Percentiles rank a stretch among this genome's conserved stretches.
phyloP scores from a whole-genome alignment of 2,329 filamentous ascomycete genomes.

The Trichoderma harzianum region DNA sequence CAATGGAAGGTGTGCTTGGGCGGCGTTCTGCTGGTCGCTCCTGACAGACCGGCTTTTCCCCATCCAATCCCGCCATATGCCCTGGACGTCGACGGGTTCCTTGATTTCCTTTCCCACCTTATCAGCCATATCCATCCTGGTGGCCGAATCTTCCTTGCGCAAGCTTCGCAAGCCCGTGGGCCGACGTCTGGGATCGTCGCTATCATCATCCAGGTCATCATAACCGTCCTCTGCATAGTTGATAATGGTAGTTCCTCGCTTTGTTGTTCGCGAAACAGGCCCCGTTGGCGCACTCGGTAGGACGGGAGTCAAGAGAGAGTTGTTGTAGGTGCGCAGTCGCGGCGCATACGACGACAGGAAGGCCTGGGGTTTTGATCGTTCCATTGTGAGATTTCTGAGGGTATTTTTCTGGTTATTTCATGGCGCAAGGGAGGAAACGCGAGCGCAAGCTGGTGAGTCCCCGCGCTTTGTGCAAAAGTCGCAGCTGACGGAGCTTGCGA shows the following conservation, averaged over 20 bases:
- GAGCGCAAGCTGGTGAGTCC: constrained; percentile 12
- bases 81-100: constrained; percentile 77
- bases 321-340: constrained; percentile 83
- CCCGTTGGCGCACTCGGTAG: constrained; percentile 66
- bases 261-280: constrained; percentile 78
- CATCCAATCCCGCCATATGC: constrained; percentile 96
- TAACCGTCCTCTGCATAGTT: constrained; percentile 98
- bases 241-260: constrained; percentile 92
- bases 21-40: constrained; percentile 58
- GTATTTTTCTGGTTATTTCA: constrained; percentile 29
- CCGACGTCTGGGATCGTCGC: constrained; percentile 71
- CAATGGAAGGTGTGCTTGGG: constrained; percentile 73
- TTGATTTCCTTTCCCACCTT: constrained; percentile 80
- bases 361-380: constrained; percentile 66
- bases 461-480: constrained; percentile 5
- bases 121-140: constrained; percentile 62
- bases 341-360: constrained; percentile 91
- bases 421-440: constrained; percentile 22
- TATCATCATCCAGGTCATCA: constrained; percentile 72
- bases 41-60: constrained; percentile 60
- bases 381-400: constrained; percentile 40
- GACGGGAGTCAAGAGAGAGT: constrained; percentile 84
- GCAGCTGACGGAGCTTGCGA: not conserved
- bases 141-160: constrained; percentile 68
- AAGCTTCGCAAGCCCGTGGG: constrained; percentile 82